Base-by-base conservation (phyloP, 371 early-diverging fungal genomes). In the Actinomortierella ambigua region DNA sequence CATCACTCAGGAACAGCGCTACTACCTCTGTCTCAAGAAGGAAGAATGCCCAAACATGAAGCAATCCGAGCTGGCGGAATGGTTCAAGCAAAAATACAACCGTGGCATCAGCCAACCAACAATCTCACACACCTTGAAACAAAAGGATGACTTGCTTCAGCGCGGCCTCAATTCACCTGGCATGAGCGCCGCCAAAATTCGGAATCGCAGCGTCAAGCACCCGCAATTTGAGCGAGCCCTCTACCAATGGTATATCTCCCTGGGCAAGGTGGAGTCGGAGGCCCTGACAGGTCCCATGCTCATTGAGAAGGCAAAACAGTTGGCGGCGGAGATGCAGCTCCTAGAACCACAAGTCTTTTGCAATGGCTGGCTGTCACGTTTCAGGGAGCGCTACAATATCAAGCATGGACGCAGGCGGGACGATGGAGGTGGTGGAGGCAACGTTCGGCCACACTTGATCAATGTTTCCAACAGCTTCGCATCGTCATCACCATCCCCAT, bases 1-100 rank as follows among this genome's bases (percentile, higher is more conserved):
- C 18, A 61, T 71, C 17, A 71, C 71, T 1, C 65, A 71, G 42
- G 66, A 71, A 52, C 71, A 71, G 51, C 58, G 71, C 13, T 71
- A 71, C 57, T 11, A 58, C 14, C 56, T 71, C 1, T 71, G 71
- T 53, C 63, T 71, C 18, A 61, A 66, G 53, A 71, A 71, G 55
- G 59, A 61, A n/a, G 59, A 61, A 18, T 62, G 58, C 34, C 71
- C 71, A 2, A 23, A 42, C 44, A 65, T 71, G 63, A 71, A 61
- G 28, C 71, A 71, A 27, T 22, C 71, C 0, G 66, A 71, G 29
- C 66, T 71, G 1, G 66, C 65, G 2, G 44, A 55, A 40, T 71
- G 71, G 71, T 71, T 71, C 57, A 39, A 53, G 42, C 49, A 44
- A 11, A 57, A 48, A 1, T 71, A 65, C 46, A 22, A 18, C 7